Percentiles rank a stretch among this genome's conserved stretches.
These are phyloP conservation scores for Centaurea solstitialis DNA, from an alignment of 129 eudicot species.

Conservation along the genomic window DNA sequence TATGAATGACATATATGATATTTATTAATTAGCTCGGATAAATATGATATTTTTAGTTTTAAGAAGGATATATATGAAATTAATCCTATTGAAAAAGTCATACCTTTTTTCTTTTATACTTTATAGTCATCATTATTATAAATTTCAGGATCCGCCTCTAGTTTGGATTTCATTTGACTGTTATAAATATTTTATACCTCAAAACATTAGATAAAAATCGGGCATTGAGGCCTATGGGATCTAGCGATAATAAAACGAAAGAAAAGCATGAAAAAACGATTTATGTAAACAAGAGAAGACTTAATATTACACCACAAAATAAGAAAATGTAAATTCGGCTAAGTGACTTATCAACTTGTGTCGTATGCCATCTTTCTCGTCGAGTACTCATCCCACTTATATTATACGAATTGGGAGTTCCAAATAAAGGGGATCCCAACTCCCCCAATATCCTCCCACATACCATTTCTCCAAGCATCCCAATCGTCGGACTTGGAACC, in stretches of 20 bases:
- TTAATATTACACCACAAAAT: conserved; percentile 52
- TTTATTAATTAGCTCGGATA: no score
- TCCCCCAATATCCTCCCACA: conserved; percentile 61
- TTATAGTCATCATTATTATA: no score
- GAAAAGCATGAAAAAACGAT: not conserved
- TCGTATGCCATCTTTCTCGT: conserved; percentile 47
- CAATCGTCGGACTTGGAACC: conserved; percentile 40
- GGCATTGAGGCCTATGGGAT: no score
- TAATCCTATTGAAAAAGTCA: no score
- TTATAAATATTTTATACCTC: no score
- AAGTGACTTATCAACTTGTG: conserved; percentile 60
- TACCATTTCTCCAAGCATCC: conserved; percentile 64
- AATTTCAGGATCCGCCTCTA: no score
- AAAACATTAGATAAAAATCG: no score
- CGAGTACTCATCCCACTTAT: conserved; percentile 32
- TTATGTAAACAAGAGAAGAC: conserved; percentile 14
- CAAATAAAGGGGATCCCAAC: conserved; percentile 48
- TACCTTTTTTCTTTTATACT: no score
- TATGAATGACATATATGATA: no score
- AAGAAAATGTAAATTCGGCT: conserved; percentile 61
- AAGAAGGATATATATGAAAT: no score
- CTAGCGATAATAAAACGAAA: not conserved
- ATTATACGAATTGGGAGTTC: conserved; percentile 54
- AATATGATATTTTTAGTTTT: no score
- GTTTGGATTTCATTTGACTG: no score